A percentile compares a stretch with the other conserved stretches of the same genome.
Evolutionary conservation across 345 rosid species (phyloP).

Genomic region (Gossypium ekmanianum): DNA sequence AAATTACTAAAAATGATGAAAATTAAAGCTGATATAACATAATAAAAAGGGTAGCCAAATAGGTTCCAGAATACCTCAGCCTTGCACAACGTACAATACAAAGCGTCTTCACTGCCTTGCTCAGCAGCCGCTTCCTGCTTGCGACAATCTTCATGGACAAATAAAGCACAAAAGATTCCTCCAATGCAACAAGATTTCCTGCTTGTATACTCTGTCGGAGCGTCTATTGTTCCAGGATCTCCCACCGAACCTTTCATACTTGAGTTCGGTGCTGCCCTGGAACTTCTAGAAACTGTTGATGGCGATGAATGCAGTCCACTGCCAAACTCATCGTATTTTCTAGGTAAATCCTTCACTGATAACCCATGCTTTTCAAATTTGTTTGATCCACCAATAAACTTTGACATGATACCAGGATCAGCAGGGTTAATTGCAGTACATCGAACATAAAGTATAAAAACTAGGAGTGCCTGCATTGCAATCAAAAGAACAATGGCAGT

Average conservation of each 20-base stretch:
- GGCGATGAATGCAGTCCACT: constrained; percentile 62
- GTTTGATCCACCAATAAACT: constrained; percentile 39
- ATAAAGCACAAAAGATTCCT: constrained; percentile 69
- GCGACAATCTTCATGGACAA: constrained; percentile 87
- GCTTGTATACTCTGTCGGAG: constrained; percentile 20
- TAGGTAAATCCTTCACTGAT: constrained; percentile 36
- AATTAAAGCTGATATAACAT: not conserved
- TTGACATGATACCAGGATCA: constrained; percentile 97
- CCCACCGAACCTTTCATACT: constrained; percentile 60
- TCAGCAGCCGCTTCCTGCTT: constrained; percentile 49
- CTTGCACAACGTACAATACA: constrained; percentile 92
- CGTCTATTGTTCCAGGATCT: constrained; percentile 42
- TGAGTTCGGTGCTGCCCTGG: constrained; percentile 58
- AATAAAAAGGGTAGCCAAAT: not conserved
- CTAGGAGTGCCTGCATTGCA: constrained; percentile 76
- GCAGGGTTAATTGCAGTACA: constrained; percentile 99
- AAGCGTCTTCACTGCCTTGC: constrained; percentile 69
- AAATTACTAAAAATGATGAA: not conserved
- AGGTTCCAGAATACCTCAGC: constrained; percentile 63
- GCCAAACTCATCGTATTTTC: constrained; percentile 54
- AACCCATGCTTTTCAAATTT: constrained; percentile 36
- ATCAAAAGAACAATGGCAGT: constrained; percentile 12
- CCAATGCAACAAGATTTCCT: constrained; percentile 40
- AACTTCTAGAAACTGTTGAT: constrained; percentile 74
- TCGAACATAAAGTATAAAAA: constrained; percentile 87